Evolutionary conservation across 441 rosid genomes (phyloP).

Genomic region (Pelargonium citronellum): DNA sequence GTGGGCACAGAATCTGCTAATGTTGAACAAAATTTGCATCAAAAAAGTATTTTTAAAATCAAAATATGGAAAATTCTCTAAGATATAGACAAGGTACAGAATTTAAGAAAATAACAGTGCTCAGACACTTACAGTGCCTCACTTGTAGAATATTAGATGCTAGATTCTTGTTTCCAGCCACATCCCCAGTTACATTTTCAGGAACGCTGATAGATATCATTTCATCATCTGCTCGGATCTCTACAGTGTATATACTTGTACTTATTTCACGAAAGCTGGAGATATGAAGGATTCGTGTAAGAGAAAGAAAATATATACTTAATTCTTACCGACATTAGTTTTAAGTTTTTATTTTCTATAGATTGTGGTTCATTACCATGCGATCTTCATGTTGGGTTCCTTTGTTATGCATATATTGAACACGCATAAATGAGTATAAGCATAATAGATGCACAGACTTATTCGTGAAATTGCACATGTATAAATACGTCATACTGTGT

Average conservation of each 20-base stretch:
- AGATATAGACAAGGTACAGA: not conserved
- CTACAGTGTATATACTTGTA: conserved; percentile 49
- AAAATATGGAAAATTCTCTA: conserved; percentile 2
- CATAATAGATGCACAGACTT: too few relatives aligned
- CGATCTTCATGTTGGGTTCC: too few relatives aligned
- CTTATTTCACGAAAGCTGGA: conserved; percentile 72
- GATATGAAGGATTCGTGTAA: conserved; percentile 7
- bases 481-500: too few relatives aligned
- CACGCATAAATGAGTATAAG: too few relatives aligned
- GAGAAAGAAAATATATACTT: conserved; percentile 9
- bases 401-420: too few relatives aligned
- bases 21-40: conserved; percentile 5
- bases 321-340: not conserved
- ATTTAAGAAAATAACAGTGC: conserved; percentile 6
- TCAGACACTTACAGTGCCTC: conserved; percentile 55
- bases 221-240: conserved; percentile 51
- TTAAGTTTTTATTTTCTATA: not conserved
- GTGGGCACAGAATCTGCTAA: conserved; percentile 58
- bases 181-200: conserved; percentile 70
- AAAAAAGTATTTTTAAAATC: conserved; percentile 17
- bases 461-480: too few relatives aligned
- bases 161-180: conserved; percentile 75
- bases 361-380: too few relatives aligned
- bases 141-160: conserved; percentile 72
- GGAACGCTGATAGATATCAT: conserved; percentile 51